A percentile compares a stretch with the other conserved stretches of the same genome.
Evolutionary conservation across 805 yeast genomes (phyloP).

Genomic region (Ogataea nitratoaversa): DNA sequence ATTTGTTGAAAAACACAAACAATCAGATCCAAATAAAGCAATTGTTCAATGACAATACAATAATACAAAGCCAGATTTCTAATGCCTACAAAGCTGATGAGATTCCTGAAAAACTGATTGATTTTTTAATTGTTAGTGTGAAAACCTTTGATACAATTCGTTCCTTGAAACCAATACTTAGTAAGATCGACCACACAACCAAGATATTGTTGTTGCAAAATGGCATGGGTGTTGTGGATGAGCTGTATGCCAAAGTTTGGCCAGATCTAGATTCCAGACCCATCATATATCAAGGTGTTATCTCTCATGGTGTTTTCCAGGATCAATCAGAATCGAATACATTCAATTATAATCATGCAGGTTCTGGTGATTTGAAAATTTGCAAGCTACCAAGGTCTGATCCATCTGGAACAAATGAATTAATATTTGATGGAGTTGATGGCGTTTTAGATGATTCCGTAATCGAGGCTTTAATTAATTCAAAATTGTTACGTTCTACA

Average conservation of each 20-base stretch:
- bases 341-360: slow-evolving; percentile 61
- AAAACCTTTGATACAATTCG: slow-evolving; percentile 69
- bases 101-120: slow-evolving; percentile 20
- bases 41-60: slow-evolving; percentile 19
- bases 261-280: slow-evolving; percentile 45
- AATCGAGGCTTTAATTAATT: slow-evolving; percentile 20
- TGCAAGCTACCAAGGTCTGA: slow-evolving; percentile 48
- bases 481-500: slow-evolving; percentile 27
- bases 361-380: slow-evolving; percentile 58
- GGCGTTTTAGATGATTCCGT: slow-evolving; percentile 19
- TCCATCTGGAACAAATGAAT: background rate
- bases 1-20: slow-evolving; percentile 13
- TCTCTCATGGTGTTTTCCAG: slow-evolving; percentile 78
- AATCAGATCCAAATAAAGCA: slow-evolving; percentile 21
- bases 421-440: slow-evolving; percentile 7
- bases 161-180: slow-evolving; percentile 56
- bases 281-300: slow-evolving; percentile 65
- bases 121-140: slow-evolving; percentile 61
- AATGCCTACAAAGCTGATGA: slow-evolving; percentile 14
- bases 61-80: slow-evolving; percentile 11
- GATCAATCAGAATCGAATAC: slow-evolving; percentile 23
- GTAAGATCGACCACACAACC: slow-evolving; percentile 44
- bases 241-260: slow-evolving; percentile 52
- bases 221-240: slow-evolving; percentile 71
- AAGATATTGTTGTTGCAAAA: slow-evolving; percentile 74